Base-by-base conservation (phyloP, 2,329 filamentous ascomycete species). In the Xylariaceae sp. region DNA sequence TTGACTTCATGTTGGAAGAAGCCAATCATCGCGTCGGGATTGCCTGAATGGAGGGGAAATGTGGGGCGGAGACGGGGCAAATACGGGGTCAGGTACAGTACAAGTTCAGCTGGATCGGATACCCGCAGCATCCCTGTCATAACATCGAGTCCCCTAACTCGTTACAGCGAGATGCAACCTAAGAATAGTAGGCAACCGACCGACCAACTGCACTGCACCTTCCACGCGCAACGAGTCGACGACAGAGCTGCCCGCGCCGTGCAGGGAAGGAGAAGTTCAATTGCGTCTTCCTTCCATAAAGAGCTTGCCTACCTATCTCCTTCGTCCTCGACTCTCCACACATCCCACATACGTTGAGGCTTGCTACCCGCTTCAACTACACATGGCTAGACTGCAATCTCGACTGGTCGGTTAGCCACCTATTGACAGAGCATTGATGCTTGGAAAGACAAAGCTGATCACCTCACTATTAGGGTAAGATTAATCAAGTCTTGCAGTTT, bases 11-110 rank as follows among this genome's bases (percentile, higher is more conserved):
- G 62, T 62, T 39, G 32, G 35, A 30, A 42, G 44, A 43, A 49
- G 31, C 66, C 66, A 68, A 68, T 69, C 49, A 58, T 67, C 65
- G 60, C 67, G 66, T 68, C 61, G 19, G 41, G 47, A 60, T 58
- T 27, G 27, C 31, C 47, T 53, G 49, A 57, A 52, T 54, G 54
- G 54, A 54, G 49, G 39, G 50, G 37, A 59, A 42, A 26, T 7
- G 48, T 45, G 41, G 54, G 41, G 44, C 43, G 11, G n/a, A 44
- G 35, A 32, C 59, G 47, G 41, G 53, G 46, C 32, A 47, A 56
- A 46, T 7, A 9, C 44, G 27, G 30, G 37, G 44, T 29, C n/a
- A 19, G 39, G 12, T 29, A 44, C 19, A 7, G 43, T 45, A 11
- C 43, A 45, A 30, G 29, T 32, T 32, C 26, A 45, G 43, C 43